phyloP scores from a whole-genome alignment of 257 asterid genomes.

The Linderniella brevidens region DNA sequence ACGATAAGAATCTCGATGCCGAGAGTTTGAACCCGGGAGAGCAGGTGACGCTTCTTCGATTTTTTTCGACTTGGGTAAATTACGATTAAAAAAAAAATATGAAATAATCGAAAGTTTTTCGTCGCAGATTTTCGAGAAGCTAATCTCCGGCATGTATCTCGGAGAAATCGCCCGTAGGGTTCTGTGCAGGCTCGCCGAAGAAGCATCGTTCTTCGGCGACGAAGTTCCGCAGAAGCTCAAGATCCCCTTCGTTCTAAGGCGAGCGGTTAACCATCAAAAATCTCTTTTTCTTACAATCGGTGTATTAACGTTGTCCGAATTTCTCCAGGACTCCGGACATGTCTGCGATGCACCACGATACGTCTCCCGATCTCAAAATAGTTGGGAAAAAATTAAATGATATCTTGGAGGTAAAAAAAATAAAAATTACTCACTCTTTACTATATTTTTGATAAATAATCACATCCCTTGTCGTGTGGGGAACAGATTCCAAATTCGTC shows the following conservation, averaged over 20 bases:
- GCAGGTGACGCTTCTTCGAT: constrained; percentile 29
- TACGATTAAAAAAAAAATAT: too few species aligned
- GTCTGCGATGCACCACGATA: constrained; percentile 79
- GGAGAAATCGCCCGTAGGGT: constrained; percentile 92
- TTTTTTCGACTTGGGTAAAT: neutral
- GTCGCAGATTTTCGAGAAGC: constrained; percentile 71
- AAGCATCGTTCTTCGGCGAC: constrained; percentile 69
- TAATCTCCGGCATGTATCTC: constrained; percentile 84
- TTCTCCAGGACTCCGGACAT: constrained; percentile 56
- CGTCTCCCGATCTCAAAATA: constrained; percentile 67
- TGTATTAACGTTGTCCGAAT: neutral
- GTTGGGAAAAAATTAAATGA: constrained; percentile 61
- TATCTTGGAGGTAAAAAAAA: constrained; percentile 43
- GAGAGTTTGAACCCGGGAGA: constrained; percentile 91
- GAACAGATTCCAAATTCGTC: constrained; percentile 47
- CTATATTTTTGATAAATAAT: neutral
- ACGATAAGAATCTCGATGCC: constrained; percentile 57
- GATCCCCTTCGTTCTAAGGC: constrained; percentile 70
- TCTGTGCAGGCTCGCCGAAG: constrained; percentile 65
- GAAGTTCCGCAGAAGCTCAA: constrained; percentile 47
- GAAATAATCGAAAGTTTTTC: neutral
- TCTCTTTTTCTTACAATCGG: neutral
- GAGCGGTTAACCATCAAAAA: neutral
- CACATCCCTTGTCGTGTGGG: neutral
- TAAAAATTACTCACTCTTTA: neutral